These are phyloP conservation scores for Talaromyces atroroseus DNA, from an alignment of 2,329 filamentous ascomycete species.

Conservation along the genomic window DNA sequence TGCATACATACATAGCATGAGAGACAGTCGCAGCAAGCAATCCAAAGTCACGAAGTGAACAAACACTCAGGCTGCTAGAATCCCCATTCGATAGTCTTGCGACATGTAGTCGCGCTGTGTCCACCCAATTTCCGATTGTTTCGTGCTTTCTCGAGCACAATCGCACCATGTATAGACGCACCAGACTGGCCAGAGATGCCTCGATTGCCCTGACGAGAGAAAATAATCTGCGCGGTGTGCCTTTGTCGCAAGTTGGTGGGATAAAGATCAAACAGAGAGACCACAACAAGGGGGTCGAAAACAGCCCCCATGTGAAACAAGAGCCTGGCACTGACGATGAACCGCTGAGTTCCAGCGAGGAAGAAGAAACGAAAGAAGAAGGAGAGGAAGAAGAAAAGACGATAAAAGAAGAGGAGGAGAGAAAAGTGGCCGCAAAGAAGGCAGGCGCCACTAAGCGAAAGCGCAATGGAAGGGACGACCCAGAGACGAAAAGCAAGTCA, in stretches of 20 bases:
- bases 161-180: constrained; percentile 9
- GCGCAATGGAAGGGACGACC: background rate
- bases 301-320: constrained; percentile 3
- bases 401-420: background rate
- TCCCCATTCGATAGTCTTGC: background rate
- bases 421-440: background rate
- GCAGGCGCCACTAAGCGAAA: background rate
- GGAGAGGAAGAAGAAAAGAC: background rate
- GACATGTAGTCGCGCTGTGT: background rate
- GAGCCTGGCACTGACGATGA: constrained; percentile 31
- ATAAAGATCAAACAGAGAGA: constrained; percentile 8
- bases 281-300: background rate
- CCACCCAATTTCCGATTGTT: background rate
- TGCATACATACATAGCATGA: no score
- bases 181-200: constrained; percentile 20
- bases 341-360: constrained; percentile 30
- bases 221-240: constrained; percentile 14
- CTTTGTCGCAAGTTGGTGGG: constrained; percentile 21
- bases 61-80: no score
- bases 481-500: background rate
- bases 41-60: no score
- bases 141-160: background rate
- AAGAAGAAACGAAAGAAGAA: constrained; percentile 14
- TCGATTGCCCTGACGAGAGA: constrained; percentile 20
- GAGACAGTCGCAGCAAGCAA: no score